A percentile compares a stretch with the other conserved stretches of the same genome.
Conservation (phyloP, 345 rosid species). For the Brassica cretica region DNA sequence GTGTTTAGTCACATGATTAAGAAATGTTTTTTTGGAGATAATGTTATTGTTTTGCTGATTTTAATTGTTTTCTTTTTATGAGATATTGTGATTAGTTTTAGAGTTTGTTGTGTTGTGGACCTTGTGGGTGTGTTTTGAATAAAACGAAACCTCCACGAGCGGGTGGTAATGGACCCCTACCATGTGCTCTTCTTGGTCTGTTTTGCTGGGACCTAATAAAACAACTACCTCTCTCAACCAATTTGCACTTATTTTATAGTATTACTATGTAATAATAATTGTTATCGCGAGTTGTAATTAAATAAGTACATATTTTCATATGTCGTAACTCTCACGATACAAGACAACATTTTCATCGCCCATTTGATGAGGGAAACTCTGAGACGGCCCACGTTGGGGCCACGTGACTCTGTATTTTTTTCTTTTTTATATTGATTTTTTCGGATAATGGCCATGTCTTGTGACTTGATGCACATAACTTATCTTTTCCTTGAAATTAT, state of each 20-base stretch:
- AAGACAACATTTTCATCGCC: constrained; percentile 35
- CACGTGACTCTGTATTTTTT: constrained; percentile 22
- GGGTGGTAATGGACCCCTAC: constrained; percentile 34
- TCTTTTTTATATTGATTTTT: constrained; percentile 1
- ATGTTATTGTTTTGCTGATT: not conserved
- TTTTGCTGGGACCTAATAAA: constrained; percentile 33
- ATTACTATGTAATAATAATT: not conserved
- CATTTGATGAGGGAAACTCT: constrained; percentile 32
- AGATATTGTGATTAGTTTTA: constrained; percentile 7
- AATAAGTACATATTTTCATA: not conserved
- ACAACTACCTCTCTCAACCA: constrained; percentile 16
- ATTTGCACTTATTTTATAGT: constrained; percentile 13
- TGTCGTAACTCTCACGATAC: constrained; percentile 30
- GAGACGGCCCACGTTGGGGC: constrained; percentile 36
- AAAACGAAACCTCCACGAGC: constrained; percentile 38
- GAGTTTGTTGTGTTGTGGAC: constrained; percentile 15
- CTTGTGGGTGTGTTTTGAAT: constrained; percentile 20
- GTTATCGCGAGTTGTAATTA: constrained; percentile 21
- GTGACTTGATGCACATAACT: not conserved
- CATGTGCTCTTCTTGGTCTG: constrained; percentile 25
- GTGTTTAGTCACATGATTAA: constrained; percentile 19
- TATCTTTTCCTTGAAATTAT: not conserved
- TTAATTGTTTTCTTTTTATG: not conserved
- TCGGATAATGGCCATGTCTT: not conserved
- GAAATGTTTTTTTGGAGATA: not conserved